phyloP scores from a whole-genome alignment of 495 filamentous ascomycete species.

The Aspergillus wentii region DNA sequence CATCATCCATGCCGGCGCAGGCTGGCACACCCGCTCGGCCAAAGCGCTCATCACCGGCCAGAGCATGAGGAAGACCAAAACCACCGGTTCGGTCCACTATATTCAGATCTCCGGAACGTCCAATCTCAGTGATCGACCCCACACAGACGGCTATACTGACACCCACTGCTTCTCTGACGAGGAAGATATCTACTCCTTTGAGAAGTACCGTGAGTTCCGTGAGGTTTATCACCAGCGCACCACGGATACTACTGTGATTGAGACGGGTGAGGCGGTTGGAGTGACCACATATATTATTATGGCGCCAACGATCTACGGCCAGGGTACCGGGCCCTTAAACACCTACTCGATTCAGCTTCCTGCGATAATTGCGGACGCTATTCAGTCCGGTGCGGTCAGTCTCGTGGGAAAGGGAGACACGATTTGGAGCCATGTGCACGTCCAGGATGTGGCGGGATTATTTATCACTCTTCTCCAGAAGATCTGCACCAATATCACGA shows the following conservation, averaged over 20 bases:
- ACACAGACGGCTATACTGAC: conserved; percentile 25
- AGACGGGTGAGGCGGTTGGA: conserved; percentile 26
- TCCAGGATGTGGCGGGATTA: conserved; percentile 38
- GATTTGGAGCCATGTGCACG: conserved; percentile 44
- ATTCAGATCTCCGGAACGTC: conserved; percentile 46
- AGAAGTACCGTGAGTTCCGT: conserved; percentile 23
- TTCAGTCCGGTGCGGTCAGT: conserved; percentile 19
- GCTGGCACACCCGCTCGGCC: conserved; percentile 21
- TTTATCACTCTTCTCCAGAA: conserved; percentile 23
- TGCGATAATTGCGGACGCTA: conserved; percentile 12
- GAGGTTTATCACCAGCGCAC: conserved; percentile 41
- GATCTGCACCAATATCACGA: conserved; percentile 12
- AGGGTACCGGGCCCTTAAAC: conserved; percentile 40
- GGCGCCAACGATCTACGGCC: conserved; percentile 43
- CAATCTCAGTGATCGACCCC: conserved; percentile 40
- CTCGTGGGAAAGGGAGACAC: conserved; percentile 34
- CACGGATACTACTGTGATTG: conserved; percentile 39
- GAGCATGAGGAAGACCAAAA: conserved; percentile 25
- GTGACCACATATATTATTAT: conserved; percentile 46
- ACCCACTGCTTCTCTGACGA: conserved; percentile 34
- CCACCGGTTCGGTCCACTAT: conserved; percentile 21
- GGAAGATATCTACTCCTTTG: conserved; percentile 38
- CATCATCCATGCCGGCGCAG: conserved; percentile 32
- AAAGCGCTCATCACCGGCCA: conserved; percentile 28
- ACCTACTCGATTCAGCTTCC: conserved; percentile 36